phyloP scores from a whole-genome alignment of 495 filamentous ascomycete species.

The Aspergillus steynii region DNA sequence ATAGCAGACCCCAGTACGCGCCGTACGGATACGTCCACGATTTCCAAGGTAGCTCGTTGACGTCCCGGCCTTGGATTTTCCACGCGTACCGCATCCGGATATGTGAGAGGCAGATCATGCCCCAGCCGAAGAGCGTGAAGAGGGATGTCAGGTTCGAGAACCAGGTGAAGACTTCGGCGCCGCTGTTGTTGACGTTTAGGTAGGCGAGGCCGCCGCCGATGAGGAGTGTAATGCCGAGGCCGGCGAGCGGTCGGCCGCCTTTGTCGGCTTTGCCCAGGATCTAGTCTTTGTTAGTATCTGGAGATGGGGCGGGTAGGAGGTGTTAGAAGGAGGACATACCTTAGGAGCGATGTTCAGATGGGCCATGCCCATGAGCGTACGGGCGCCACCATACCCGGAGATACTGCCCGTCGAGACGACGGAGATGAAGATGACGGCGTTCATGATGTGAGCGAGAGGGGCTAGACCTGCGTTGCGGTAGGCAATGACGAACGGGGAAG shows the following conservation, averaged over 20 bases:
- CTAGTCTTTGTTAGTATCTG: slow-evolving; percentile 7
- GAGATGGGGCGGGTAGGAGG: slow-evolving; percentile 1
- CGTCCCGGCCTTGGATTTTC: slow-evolving; percentile 57
- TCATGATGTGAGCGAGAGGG: slow-evolving; percentile 40
- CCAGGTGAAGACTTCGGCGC: slow-evolving; percentile 59
- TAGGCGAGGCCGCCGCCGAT: slow-evolving; percentile 48
- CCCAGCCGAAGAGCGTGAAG: slow-evolving; percentile 58
- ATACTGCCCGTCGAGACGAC: slow-evolving; percentile 55
- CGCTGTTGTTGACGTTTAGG: slow-evolving; percentile 50
- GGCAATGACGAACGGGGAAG: slow-evolving; percentile 60
- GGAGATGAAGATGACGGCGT: slow-evolving; percentile 47
- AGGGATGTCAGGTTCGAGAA: slow-evolving; percentile 56
- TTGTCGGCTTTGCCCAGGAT: slow-evolving; percentile 52
- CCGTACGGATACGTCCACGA: slow-evolving; percentile 34
- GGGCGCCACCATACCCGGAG: slow-evolving; percentile 58
- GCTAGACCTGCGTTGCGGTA: slow-evolving; percentile 46
- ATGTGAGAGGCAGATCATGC: slow-evolving; percentile 55
- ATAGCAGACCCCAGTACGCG: slow-evolving; percentile 26
- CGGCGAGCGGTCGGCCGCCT: slow-evolving; percentile 49
- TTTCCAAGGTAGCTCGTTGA: slow-evolving; percentile 69
- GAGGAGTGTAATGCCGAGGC: slow-evolving; percentile 41
- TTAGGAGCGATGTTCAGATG: slow-evolving; percentile 54
- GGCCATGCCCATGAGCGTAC: slow-evolving; percentile 57
- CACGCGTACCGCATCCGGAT: slow-evolving; percentile 64
- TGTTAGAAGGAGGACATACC: slow-evolving; percentile 22